Base-by-base conservation (phyloP, 202 grass and related monocot species). In the Musa balbisiana region DNA sequence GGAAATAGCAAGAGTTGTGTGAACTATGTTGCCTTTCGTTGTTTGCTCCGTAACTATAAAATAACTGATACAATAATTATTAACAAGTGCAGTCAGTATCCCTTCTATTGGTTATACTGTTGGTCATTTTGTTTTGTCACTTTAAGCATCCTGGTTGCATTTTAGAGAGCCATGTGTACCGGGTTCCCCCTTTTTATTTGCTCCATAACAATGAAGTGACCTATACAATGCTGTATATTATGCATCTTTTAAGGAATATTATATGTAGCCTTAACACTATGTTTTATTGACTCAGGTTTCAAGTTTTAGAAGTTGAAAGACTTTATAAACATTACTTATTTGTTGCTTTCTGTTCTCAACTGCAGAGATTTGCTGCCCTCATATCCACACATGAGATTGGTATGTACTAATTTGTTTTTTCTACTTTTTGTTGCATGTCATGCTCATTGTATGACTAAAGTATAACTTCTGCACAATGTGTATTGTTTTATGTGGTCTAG, bases 281-380 rank as follows among this genome's bases (percentile, higher is more conserved):
- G 13, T 65, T 65, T 65, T 65, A 23, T 65, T 65, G 3, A 12
- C 33, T 27, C 10, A 2, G 8, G n/a, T 20, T 65, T 70, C 17
- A 51, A 51, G 1, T 20, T 51, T 70, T 51, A 1, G 50, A 51
- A 70, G 15, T 4, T 51, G 16, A 55, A 33, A 27, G 20, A 43
- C 12, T 33, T 15, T 27, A 17, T 74, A 23, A 15, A 22, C 84
- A 27, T 51, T 60, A n/a, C 43, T 70, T 10, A 70, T 70, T 51
- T 15, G 33, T 70, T 70, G 2, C 10, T 85, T 80, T 70, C 9
- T 50, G 3, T 49, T 74, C 81, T 82, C 77, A 69, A 71, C 53
- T 89, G 86, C 69, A 98, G 94, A 87, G 94, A 94, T 69, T 55
- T 98, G 81, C 83, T 98, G 83, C 94, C 91, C 12, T 13, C 74